phyloP scores from a whole-genome alignment of 2,329 filamentous ascomycete genomes.

The Epichloe bromicola region DNA sequence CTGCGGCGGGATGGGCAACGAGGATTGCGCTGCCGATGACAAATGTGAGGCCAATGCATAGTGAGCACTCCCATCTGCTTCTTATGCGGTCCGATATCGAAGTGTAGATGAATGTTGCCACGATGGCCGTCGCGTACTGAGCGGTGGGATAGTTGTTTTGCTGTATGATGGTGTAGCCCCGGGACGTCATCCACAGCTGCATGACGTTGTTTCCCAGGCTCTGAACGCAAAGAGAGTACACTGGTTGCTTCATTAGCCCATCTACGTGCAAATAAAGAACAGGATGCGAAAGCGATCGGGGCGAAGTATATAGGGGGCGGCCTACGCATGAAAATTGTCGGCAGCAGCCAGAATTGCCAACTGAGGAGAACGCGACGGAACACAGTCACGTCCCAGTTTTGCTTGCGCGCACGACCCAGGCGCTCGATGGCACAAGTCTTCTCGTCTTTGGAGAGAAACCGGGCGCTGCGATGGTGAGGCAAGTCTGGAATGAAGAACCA shows the following conservation, averaged over 20 bases:
- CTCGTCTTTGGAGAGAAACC: slow-evolving; percentile 23
- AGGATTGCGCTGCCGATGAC: slow-evolving; percentile 26
- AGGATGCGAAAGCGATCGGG: not conserved
- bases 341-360: slow-evolving; percentile 33
- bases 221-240: slow-evolving; percentile 31
- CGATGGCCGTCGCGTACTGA: slow-evolving; percentile 27
- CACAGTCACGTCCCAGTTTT: slow-evolving; percentile 6
- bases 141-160: slow-evolving; percentile 32
- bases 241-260: slow-evolving; percentile 1
- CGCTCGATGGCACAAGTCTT: slow-evolving; percentile 23
- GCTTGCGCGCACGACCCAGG: slow-evolving; percentile 18
- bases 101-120: slow-evolving; percentile 28
- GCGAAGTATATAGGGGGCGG: slow-evolving; percentile 1
- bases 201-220: slow-evolving; percentile 31
- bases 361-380: slow-evolving; percentile 16
- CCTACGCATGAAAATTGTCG: slow-evolving; percentile 30
- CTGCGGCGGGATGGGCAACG: slow-evolving; percentile 17
- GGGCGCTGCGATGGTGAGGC: slow-evolving; percentile 26
- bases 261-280: not conserved
- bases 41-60: slow-evolving; percentile 29
- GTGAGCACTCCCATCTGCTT: slow-evolving; percentile 30
- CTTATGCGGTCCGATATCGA: slow-evolving; percentile 27
- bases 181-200: slow-evolving; percentile 30
- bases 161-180: slow-evolving; percentile 28
- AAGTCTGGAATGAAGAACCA: slow-evolving; percentile 32